Conservation (phyloP, 2,329 filamentous ascomycete species). For the Neocatenulostroma microsporum region DNA sequence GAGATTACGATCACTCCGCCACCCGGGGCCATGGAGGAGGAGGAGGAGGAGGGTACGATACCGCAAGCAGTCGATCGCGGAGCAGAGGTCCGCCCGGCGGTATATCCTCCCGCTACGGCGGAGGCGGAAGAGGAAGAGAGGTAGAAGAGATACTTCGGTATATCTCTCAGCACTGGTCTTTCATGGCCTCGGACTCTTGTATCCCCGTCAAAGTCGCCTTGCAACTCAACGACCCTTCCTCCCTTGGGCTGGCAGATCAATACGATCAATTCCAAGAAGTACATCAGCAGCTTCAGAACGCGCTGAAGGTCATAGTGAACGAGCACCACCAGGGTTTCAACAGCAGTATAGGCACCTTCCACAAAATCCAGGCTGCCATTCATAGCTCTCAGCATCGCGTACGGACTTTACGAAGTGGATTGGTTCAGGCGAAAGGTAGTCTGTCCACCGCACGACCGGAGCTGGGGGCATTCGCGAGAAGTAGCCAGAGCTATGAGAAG, state of each 20-base stretch:
- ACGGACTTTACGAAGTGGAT: slow-evolving; percentile 70
- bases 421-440: slow-evolving; percentile 70
- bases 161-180: slow-evolving; percentile 83
- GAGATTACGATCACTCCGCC: slow-evolving; percentile 23
- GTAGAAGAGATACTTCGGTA: slow-evolving; percentile 60
- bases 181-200: slow-evolving; percentile 82
- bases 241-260: slow-evolving; percentile 81
- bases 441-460: slow-evolving; percentile 83
- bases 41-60: slow-evolving; percentile 22
- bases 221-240: slow-evolving; percentile 88
- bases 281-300: slow-evolving; percentile 81
- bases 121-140: slow-evolving; percentile 26
- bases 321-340: slow-evolving; percentile 99
- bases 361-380: slow-evolving; percentile 94
- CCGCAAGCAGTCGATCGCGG: not conserved
- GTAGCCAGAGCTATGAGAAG: slow-evolving; percentile 84
- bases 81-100: slow-evolving; percentile 17
- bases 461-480: slow-evolving; percentile 77
- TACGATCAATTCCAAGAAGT: slow-evolving; percentile 77
- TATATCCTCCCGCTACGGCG: slow-evolving; percentile 13
- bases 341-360: slow-evolving; percentile 96
- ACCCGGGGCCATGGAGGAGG: slow-evolving; percentile 26
- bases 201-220: slow-evolving; percentile 91
- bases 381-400: slow-evolving; percentile 81
- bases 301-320: slow-evolving; percentile 90